These are phyloP conservation scores for Zasmidium citrigriseum DNA, from an alignment of 2,329 filamentous ascomycete genomes.

Conservation along the genomic window DNA sequence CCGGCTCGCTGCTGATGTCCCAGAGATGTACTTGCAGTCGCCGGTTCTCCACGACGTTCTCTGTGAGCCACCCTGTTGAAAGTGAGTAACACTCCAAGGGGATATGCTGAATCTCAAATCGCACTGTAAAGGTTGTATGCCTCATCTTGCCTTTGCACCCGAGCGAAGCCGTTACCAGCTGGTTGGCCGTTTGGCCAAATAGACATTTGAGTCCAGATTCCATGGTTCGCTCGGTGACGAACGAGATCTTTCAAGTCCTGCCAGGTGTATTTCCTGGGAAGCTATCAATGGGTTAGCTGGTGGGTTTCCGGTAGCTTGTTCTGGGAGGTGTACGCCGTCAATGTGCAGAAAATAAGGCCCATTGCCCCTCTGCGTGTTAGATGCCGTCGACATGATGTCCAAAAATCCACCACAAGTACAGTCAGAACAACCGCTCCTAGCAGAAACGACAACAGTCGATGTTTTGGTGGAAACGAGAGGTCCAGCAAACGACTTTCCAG, in stretches of 20 bases:
- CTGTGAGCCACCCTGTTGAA: constrained; percentile 28
- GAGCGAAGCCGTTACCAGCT: constrained; percentile 26
- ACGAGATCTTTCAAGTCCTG: constrained; percentile 36
- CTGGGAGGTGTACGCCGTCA: constrained; percentile 20
- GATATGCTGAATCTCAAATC: constrained; percentile 6
- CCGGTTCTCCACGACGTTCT: constrained; percentile 23
- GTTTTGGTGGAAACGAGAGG: neutral
- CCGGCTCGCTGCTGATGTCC: constrained; percentile 24
- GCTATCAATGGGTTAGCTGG: constrained; percentile 18
- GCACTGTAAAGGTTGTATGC: constrained; percentile 29
- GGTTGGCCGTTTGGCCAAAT: constrained; percentile 23
- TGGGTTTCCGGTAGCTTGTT: neutral
- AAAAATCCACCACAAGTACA: constrained; percentile 6
- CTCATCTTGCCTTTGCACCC: constrained; percentile 28
- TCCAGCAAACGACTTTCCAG: neutral
- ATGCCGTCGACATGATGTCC: constrained; percentile 3
- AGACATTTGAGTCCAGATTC: constrained; percentile 33
- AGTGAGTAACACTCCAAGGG: constrained; percentile 6
- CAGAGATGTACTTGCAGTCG: constrained; percentile 30
- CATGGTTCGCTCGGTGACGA: constrained; percentile 28
- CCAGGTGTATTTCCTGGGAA: constrained; percentile 33
- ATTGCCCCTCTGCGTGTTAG: neutral
- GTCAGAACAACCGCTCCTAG: constrained; percentile 5
- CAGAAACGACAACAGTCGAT: neutral
- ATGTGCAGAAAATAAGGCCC: constrained; percentile 24